Conservation (phyloP, 2,329 filamentous ascomycete genomes). For the Fusarium foetens region DNA sequence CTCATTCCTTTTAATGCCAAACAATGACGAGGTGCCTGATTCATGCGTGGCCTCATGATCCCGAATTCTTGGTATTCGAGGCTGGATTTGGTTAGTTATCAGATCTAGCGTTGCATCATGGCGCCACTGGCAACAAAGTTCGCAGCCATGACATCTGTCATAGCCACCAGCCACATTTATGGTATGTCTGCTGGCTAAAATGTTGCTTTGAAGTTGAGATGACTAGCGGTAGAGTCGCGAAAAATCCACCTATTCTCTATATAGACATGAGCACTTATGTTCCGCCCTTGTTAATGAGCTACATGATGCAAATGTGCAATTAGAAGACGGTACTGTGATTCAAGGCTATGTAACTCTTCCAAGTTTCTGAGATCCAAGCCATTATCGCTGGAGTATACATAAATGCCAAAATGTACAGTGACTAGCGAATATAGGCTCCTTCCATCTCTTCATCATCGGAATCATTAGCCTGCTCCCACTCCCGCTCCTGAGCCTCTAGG, state of each 20-base stretch:
- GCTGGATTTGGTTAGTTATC: not conserved
- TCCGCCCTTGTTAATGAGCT: accelerated
- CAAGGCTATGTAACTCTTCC: accelerated
- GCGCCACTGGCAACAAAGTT: slow-evolving; percentile 19
- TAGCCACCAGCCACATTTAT: not conserved
- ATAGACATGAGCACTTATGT: accelerated
- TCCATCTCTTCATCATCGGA: not conserved
- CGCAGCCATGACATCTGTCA: not conserved
- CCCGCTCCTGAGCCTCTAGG: not conserved
- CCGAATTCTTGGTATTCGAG: not conserved
- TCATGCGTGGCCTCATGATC: slow-evolving; percentile 1
- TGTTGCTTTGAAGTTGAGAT: too few species aligned
- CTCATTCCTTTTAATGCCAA: not conserved
- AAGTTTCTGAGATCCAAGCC: accelerated
- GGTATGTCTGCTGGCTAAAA: too few species aligned
- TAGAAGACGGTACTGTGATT: accelerated
- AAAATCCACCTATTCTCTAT: accelerated
- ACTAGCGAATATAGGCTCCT: not conserved
- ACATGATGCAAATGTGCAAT: not conserved
- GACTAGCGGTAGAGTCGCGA: accelerated
- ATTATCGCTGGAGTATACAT: accelerated
- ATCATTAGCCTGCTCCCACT: too few species aligned
- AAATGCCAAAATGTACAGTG: accelerated
- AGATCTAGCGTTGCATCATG: not conserved
- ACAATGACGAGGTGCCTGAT: not conserved